Evolutionary conservation across 495 filamentous ascomycete genomes (phyloP).

Genomic region (Gamarada debralockiae): DNA sequence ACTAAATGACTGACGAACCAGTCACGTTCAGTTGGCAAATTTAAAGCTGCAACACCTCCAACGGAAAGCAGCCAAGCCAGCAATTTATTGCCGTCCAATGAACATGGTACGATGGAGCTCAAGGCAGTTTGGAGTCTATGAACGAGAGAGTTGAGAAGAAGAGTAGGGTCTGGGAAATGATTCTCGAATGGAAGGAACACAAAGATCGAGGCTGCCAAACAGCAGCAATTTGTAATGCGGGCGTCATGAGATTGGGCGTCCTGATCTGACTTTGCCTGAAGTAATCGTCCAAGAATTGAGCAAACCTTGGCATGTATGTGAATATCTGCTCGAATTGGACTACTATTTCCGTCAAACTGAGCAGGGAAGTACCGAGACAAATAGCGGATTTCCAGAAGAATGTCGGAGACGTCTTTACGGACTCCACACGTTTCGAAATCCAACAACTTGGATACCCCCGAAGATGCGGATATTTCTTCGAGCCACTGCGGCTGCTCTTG

Average conservation of each 20-base stretch:
- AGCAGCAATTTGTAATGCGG: background rate
- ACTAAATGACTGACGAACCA: constrained; percentile 3
- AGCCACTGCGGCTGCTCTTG: background rate
- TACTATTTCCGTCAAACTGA: background rate
- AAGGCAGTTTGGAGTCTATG: constrained; percentile 6
- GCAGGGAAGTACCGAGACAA: background rate
- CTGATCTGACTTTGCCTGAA: background rate
- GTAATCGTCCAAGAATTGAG: background rate
- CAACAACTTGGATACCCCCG: background rate
- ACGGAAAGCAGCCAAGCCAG: background rate
- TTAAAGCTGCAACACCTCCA: background rate
- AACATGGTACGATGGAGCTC: background rate
- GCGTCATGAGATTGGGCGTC: background rate
- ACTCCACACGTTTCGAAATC: background rate
- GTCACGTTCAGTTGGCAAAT: constrained; percentile 1
- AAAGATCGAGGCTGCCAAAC: background rate
- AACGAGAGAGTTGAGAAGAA: constrained; percentile 1
- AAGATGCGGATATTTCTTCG: background rate
- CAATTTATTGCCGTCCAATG: background rate
- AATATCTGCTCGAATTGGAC: background rate
- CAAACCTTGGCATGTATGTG: background rate
- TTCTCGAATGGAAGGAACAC: constrained; percentile 4
- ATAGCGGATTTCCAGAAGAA: background rate
- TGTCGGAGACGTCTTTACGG: background rate
- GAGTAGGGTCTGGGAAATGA: constrained; percentile 4